Evolutionary conservation across 805 yeast genomes (phyloP).

Genomic region (Lipomyces spencermartinsiae): DNA sequence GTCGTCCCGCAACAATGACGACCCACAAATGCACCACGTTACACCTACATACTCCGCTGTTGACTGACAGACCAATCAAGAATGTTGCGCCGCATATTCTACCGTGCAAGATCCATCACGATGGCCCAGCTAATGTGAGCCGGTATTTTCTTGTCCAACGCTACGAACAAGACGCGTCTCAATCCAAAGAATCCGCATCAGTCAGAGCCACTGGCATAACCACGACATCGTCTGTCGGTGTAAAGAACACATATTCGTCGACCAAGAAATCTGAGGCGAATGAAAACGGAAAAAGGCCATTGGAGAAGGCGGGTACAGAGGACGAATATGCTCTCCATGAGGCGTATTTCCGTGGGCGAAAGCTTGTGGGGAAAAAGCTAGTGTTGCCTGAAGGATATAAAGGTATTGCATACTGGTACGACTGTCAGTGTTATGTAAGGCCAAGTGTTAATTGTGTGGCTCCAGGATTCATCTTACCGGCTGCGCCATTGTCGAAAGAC

Average conservation of each 20-base stretch:
- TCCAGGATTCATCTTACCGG: conserved; percentile 1
- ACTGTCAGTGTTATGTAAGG: background rate
- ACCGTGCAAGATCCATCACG: conserved; percentile 31
- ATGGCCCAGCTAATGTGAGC: conserved; percentile 32
- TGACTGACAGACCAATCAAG: background rate
- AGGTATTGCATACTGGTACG: conserved; percentile 5
- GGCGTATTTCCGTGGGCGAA: conserved; percentile 34
- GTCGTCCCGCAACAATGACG: background rate
- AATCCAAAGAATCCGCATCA: background rate
- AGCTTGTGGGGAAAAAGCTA: conserved; percentile 23
- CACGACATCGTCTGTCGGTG: background rate
- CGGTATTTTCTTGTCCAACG: conserved; percentile 18
- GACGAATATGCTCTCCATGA: conserved; percentile 16
- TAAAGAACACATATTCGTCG: background rate
- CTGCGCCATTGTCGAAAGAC: background rate
- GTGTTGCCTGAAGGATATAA: conserved; percentile 17
- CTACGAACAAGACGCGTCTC: background rate
- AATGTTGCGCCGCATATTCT: conserved; percentile 20
- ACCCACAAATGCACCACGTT: background rate
- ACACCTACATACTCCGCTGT: background rate
- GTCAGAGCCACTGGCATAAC: background rate
- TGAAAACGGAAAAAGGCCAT: background rate
- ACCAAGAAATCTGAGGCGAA: background rate
- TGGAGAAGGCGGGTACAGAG: conserved; percentile 1
- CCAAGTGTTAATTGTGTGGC: background rate